Conservation (phyloP, 2,329 filamentous ascomycete genomes). For the Aspergillus sp. region DNA sequence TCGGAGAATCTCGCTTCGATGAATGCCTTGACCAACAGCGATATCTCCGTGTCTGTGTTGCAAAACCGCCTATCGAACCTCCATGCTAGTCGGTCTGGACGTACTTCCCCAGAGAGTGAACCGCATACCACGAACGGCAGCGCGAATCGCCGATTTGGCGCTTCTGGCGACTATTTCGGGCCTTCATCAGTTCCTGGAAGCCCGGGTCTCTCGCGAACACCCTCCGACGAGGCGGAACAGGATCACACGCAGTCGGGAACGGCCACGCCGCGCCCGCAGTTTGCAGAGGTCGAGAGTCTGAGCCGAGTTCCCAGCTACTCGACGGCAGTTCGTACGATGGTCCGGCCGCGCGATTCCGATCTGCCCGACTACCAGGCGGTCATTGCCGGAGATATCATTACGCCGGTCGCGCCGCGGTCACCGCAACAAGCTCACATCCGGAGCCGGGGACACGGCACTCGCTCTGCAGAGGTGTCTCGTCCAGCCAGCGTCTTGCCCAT, state of each 20-base stretch:
- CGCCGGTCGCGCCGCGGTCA: conserved; percentile 21
- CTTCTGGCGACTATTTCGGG: conserved; percentile 24
- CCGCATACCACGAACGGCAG: conserved; percentile 13
- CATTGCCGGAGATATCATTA: conserved; percentile 18
- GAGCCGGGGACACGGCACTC: conserved; percentile 25
- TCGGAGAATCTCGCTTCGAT: conserved; percentile 65
- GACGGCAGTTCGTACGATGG: conserved; percentile 60
- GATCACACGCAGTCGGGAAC: conserved; percentile 36
- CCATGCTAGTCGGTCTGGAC: conserved; percentile 24
- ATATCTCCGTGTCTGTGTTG: conserved; percentile 55
- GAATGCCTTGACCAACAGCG: conserved; percentile 40
- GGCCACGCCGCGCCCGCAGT: conserved; percentile 34
- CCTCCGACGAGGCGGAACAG: conserved; percentile 40
- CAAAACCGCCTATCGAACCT: conserved; percentile 58
- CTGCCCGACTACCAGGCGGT: conserved; percentile 62
- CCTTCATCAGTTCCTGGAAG: conserved; percentile 19
- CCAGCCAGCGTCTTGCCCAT: conserved; percentile 17
- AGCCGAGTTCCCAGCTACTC: conserved; percentile 69
- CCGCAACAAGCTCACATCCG: conserved; percentile 32
- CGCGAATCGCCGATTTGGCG: conserved; percentile 14
- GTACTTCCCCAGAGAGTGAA: neutral
- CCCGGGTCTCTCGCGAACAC: conserved; percentile 34
- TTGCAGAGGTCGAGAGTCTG: conserved; percentile 53
- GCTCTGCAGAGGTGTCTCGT: conserved; percentile 18
- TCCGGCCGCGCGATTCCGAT: conserved; percentile 42